A percentile compares a stretch with the other conserved stretches of the same genome.
Conservation (phyloP, 495 filamentous ascomycete genomes). For the Aspergillus nanangensis region DNA sequence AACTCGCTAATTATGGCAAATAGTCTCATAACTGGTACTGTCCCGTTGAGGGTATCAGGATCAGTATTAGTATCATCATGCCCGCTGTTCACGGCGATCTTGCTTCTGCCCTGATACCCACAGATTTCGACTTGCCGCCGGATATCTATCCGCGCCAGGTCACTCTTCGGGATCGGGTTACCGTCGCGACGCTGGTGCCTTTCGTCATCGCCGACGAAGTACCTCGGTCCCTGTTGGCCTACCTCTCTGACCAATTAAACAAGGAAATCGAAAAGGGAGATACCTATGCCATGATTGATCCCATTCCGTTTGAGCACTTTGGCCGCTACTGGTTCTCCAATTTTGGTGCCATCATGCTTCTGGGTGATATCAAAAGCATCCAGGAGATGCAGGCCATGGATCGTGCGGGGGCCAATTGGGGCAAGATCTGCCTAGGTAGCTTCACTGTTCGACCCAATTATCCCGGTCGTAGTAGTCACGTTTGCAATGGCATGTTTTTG, state of each 20-base stretch:
- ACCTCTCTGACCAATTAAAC: constrained; percentile 83
- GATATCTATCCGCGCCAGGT: constrained; percentile 77
- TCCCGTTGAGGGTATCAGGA: constrained; percentile 18
- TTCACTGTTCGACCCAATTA: constrained; percentile 99
- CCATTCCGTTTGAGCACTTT: constrained; percentile 71
- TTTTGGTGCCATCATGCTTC: constrained; percentile 89
- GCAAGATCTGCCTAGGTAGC: constrained; percentile 79
- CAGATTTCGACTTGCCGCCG: constrained; percentile 54
- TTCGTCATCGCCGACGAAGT: constrained; percentile 72
- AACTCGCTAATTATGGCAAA: constrained; percentile 36
- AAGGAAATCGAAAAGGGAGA: constrained; percentile 95
- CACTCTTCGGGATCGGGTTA: constrained; percentile 83
- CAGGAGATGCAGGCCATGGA: constrained; percentile 56
- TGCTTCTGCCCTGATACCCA: constrained; percentile 40
- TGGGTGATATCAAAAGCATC: constrained; percentile 69
- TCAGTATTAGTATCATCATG: constrained; percentile 65
- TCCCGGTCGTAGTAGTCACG: constrained; percentile 89
- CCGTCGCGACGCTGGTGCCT: constrained; percentile 85
- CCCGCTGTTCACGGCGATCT: constrained; percentile 85
- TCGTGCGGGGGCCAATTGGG: constrained; percentile 66
- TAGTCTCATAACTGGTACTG: constrained; percentile 36
- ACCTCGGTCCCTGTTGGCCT: constrained; percentile 68
- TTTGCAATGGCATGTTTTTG: constrained; percentile 94
- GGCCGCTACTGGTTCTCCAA: constrained; percentile 93
- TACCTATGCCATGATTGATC: constrained; percentile 89